These are phyloP conservation scores for Ascobolus immersus DNA, from an alignment of 495 filamentous ascomycete genomes.

Conservation along the genomic window DNA sequence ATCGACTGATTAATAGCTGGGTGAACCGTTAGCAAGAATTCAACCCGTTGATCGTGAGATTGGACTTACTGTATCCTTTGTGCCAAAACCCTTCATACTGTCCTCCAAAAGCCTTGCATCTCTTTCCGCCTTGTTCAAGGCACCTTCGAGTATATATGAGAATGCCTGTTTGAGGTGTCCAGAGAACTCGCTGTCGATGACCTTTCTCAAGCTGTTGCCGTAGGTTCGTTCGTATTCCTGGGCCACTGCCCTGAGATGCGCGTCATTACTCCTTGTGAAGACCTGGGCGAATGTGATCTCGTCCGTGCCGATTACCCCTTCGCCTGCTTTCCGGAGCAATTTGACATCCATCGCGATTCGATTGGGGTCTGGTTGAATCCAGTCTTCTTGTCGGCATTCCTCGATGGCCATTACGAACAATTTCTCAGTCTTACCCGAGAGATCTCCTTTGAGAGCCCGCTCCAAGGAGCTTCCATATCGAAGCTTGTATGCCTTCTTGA, in stretches of 20 bases:
- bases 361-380: conserved; percentile 39
- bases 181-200: conserved; percentile 55
- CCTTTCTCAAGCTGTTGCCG: conserved; percentile 36
- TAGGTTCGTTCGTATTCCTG: conserved; percentile 43
- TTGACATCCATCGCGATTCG: conserved; percentile 44
- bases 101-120: conserved; percentile 62
- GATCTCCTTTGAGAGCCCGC: conserved; percentile 42
- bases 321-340: conserved; percentile 46
- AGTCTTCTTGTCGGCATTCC: conserved; percentile 48
- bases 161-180: conserved; percentile 80
- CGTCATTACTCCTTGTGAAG: conserved; percentile 43
- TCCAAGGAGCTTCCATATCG: conserved; percentile 35
- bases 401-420: conserved; percentile 57
- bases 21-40: too few relatives aligned
- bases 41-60: too few relatives aligned
- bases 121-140: conserved; percentile 50
- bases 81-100: conserved; percentile 64
- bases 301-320: conserved; percentile 44
- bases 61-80: too few relatives aligned
- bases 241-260: conserved; percentile 56
- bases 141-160: conserved; percentile 50
- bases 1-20: conserved; percentile 43
- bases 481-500: conserved; percentile 49
- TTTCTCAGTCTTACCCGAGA: conserved; percentile 59
- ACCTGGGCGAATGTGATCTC: conserved; percentile 52